A percentile compares a stretch with the other conserved stretches of the same genome.
phyloP scores from a whole-genome alignment of 768 basidiomycete species.

The Chlorophyllum brunneum region DNA sequence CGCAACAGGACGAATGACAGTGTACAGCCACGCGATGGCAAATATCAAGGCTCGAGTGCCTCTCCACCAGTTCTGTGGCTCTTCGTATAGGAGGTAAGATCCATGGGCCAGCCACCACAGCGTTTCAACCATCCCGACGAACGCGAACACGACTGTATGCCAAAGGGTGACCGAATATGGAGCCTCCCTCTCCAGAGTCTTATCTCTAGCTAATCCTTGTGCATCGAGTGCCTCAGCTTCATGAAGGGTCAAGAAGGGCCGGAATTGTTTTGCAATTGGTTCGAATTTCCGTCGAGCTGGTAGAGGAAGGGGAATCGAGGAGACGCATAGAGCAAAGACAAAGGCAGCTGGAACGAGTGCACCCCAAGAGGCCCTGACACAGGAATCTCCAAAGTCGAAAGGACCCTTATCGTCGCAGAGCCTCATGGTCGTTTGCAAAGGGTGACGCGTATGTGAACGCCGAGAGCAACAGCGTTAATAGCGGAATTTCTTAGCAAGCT shows the following conservation, averaged over 20 bases:
- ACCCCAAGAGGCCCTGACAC: slow-evolving; percentile 51
- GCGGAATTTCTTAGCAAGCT: no score
- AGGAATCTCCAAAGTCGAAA: slow-evolving; percentile 41
- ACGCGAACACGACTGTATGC: slow-evolving; percentile 55
- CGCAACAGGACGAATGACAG: slow-evolving; percentile 49
- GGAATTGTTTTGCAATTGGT: slow-evolving; percentile 30
- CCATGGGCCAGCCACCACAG: slow-evolving; percentile 58
- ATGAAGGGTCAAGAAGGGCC: slow-evolving; percentile 42
- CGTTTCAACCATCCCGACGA: slow-evolving; percentile 51
- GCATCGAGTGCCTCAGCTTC: slow-evolving; percentile 52
- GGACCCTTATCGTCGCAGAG: slow-evolving; percentile 30
- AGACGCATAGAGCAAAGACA: slow-evolving; percentile 40
- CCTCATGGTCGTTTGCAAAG: slow-evolving; percentile 22
- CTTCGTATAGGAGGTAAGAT: slow-evolving; percentile 47
- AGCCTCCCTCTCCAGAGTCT: slow-evolving; percentile 18
- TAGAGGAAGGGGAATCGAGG: slow-evolving; percentile 28
- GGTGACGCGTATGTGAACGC: no score
- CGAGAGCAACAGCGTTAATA: no score
- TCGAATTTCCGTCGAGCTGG: slow-evolving; percentile 21
- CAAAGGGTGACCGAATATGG: slow-evolving; percentile 43
- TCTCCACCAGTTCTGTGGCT: slow-evolving; percentile 18
- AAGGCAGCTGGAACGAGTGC: slow-evolving; percentile 43
- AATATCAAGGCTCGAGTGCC: slow-evolving; percentile 31
- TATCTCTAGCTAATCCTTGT: slow-evolving; percentile 18
- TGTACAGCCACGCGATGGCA: slow-evolving; percentile 64